Conservation (phyloP, 495 filamentous ascomycete species). For the Penicillium pancosmium region DNA sequence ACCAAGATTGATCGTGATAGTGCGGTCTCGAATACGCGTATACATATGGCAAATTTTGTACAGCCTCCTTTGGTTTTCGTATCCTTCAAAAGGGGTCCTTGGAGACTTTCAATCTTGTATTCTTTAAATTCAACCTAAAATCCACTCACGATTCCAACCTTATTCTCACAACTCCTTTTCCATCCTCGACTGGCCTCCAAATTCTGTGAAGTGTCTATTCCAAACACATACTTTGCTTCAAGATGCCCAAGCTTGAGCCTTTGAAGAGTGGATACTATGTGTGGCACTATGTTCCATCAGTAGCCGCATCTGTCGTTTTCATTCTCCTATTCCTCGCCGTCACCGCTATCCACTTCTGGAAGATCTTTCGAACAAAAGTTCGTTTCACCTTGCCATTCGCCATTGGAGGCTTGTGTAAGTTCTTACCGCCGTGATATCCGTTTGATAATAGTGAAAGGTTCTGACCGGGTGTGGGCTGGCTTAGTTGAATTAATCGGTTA, state of each 20-base stretch:
- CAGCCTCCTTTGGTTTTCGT: neutral
- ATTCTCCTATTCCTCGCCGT: slow-evolving; percentile 45
- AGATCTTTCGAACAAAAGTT: slow-evolving; percentile 12
- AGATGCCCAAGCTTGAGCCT: slow-evolving; percentile 18
- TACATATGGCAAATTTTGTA: neutral
- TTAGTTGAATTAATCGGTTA: slow-evolving; percentile 54
- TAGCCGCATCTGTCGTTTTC: slow-evolving; percentile 12
- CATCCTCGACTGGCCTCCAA: no score
- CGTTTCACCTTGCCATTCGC: slow-evolving; percentile 15
- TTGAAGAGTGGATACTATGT: slow-evolving; percentile 17
- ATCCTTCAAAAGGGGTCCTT: neutral
- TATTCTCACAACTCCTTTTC: no score
- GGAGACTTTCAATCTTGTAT: neutral
- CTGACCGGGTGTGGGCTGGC: no score
- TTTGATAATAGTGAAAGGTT: neutral
- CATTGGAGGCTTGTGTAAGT: slow-evolving; percentile 19
- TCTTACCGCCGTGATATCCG: neutral
- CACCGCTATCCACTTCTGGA: slow-evolving; percentile 40
- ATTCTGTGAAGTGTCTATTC: neutral
- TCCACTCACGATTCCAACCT: no score
- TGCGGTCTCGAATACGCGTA: neutral
- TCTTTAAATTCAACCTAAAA: neutral
- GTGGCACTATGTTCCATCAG: slow-evolving; percentile 14
- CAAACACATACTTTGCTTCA: neutral
- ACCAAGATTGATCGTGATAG: neutral